These are phyloP conservation scores for Pharus latifolius DNA, from an alignment of 176 grass and related monocot species.

Conservation along the genomic window DNA sequence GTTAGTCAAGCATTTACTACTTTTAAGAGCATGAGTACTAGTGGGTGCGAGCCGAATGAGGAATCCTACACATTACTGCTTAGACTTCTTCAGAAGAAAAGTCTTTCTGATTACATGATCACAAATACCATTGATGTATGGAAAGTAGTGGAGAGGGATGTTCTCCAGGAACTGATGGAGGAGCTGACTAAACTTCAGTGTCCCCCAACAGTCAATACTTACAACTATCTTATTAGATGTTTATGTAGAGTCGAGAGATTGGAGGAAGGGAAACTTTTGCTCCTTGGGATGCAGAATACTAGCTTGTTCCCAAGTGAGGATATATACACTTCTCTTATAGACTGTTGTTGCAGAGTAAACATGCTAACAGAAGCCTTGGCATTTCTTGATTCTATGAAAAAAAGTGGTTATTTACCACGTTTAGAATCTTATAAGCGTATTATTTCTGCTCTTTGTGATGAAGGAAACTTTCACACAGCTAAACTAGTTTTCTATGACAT, in stretches of 20 bases:
- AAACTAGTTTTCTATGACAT: constrained; percentile 56
- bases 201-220: constrained; percentile 20
- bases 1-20: constrained; percentile 37
- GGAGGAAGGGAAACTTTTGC: constrained; percentile 59
- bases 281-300: constrained; percentile 39
- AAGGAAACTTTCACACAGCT: constrained; percentile 50
- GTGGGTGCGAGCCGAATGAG: constrained; percentile 51
- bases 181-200: constrained; percentile 39
- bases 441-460: constrained; percentile 60
- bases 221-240: constrained; percentile 40
- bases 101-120: constrained; percentile 14
- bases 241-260: constrained; percentile 65
- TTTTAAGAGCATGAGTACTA: constrained; percentile 58
- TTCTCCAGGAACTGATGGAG: constrained; percentile 41
- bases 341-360: constrained; percentile 61
- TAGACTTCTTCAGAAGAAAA: constrained; percentile 48
- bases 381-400: constrained; percentile 65
- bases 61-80: constrained; percentile 60
- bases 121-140: constrained; percentile 32
- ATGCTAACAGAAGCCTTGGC: constrained; percentile 53
- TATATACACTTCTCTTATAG: constrained; percentile 59
- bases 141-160: constrained; percentile 40
- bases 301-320: constrained; percentile 41
- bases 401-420: constrained; percentile 47
- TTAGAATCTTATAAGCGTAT: constrained; percentile 64